These are phyloP conservation scores for Astragalus membranaceus DNA, from an alignment of 306 rosid species.

Conservation along the genomic window DNA sequence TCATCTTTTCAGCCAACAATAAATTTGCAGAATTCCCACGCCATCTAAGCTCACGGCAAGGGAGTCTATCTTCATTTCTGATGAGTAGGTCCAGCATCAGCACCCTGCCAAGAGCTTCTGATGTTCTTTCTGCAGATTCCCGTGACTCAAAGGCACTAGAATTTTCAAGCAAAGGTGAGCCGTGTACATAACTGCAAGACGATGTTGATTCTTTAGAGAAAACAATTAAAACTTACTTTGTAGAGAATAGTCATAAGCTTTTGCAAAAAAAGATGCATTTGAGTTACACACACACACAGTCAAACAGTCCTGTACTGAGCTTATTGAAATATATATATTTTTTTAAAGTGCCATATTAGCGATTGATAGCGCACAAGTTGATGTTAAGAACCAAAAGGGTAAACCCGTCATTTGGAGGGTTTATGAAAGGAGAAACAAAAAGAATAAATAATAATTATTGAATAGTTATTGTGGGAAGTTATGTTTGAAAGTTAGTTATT, in stretches of 20 bases:
- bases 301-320: too few relatives aligned
- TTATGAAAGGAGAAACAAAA: too few relatives aligned
- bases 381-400: too few relatives aligned
- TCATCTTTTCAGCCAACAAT: constrained; percentile 61
- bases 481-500: too few relatives aligned
- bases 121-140: constrained; percentile 60
- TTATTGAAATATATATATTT: too few relatives aligned
- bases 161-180: constrained; percentile 86
- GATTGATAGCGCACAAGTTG: too few relatives aligned
- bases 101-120: constrained; percentile 82
- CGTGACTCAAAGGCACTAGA: constrained; percentile 58
- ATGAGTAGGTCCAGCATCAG: constrained; percentile 88
- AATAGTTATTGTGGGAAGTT: too few relatives aligned
- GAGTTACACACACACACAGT: too few relatives aligned
- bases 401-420: too few relatives aligned
- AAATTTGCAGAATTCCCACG: constrained; percentile 92
- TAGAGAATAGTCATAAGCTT: background rate
- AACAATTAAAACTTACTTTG: constrained; percentile 14
- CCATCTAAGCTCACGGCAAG: constrained; percentile 90
- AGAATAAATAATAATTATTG: too few relatives aligned
- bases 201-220: constrained; percentile 15
- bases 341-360: too few relatives aligned
- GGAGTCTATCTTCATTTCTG: constrained; percentile 97
- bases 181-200: constrained; percentile 79
- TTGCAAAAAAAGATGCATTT: too few relatives aligned